A percentile compares a stretch with the other conserved stretches of the same genome.
These are phyloP conservation scores for Candida sp. DNA, from an alignment of 1,139 yeast genomes.

Conservation along the genomic window DNA sequence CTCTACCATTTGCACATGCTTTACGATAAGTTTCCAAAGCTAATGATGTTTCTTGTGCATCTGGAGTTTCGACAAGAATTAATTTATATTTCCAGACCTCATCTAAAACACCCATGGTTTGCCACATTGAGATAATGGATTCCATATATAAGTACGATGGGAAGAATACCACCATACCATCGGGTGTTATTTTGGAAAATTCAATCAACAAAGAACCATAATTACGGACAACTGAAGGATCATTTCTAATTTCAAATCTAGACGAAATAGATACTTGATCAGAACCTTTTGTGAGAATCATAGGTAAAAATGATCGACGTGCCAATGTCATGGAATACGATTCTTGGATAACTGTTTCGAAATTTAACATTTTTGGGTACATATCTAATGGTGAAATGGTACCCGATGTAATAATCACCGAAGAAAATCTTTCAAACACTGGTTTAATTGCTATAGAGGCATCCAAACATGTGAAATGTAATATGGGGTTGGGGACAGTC, in stretches of 20 bases:
- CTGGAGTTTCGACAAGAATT: conserved; percentile 97
- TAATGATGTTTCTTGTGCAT: conserved; percentile 95
- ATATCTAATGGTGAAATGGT: conserved; percentile 97
- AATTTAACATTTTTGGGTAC: conserved; percentile 97
- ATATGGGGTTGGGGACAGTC: conserved; percentile 96
- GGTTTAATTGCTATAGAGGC: conserved; percentile 99
- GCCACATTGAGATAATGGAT: conserved; percentile 98
- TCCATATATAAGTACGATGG: conserved; percentile 98
- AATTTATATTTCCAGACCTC: conserved; percentile 98
- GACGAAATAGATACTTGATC: conserved; percentile 98
- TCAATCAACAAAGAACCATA: conserved; percentile 92
- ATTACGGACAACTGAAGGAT: conserved; percentile 95
- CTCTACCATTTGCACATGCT: conserved; percentile 97
- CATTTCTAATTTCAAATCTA: conserved; percentile 93
- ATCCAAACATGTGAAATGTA: conserved; percentile 91
- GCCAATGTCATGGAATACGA: conserved; percentile 96
- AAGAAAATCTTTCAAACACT: conserved; percentile 89
- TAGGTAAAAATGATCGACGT: conserved; percentile 87
- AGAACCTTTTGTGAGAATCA: conserved; percentile 95
- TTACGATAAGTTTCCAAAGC: conserved; percentile 95
- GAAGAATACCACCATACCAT: conserved; percentile 96
- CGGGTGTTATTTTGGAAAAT: conserved; percentile 94
- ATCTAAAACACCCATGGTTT: conserved; percentile 93
- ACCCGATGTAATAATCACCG: conserved; percentile 95
- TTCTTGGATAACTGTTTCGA: conserved; percentile 91